Conservation (phyloP, 352 stramenopile species). For the Albugo laibachii region DNA sequence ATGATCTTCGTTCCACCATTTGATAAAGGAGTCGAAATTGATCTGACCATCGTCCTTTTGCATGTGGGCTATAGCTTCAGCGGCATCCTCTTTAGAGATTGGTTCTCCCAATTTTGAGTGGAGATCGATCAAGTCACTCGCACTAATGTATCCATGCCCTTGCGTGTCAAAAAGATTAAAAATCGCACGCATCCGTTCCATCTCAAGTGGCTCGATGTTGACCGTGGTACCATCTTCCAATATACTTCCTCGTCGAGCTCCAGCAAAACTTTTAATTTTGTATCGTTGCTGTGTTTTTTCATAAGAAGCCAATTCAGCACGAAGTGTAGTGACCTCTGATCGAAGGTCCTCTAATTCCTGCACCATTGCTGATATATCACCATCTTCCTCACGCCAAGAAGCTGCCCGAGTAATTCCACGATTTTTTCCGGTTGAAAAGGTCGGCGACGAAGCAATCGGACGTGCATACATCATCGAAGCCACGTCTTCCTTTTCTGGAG, state of each 20-base stretch:
- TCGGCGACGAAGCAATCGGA: constrained; percentile 40
- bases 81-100: constrained; percentile 49
- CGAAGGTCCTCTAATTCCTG: constrained; percentile 59
- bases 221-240: constrained; percentile 62
- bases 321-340: constrained; percentile 42
- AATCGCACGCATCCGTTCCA: constrained; percentile 73
- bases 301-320: constrained; percentile 48
- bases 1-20: constrained; percentile 79
- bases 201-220: constrained; percentile 57
- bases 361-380: constrained; percentile 36
- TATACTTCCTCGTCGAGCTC: constrained; percentile 35
- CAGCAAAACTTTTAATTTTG: constrained; percentile 27
- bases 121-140: constrained; percentile 55
- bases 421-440: constrained; percentile 21
- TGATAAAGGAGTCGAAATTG: constrained; percentile 77
- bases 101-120: constrained; percentile 69
- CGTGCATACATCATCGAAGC: constrained; percentile 39
- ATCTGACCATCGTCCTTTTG: constrained; percentile 33
- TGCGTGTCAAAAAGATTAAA: constrained; percentile 71
- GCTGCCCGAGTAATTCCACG: constrained; percentile 29
- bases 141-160: constrained; percentile 55
- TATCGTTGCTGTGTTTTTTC: constrained; percentile 67
- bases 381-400: constrained; percentile 63
- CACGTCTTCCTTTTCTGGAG: constrained; percentile 43
- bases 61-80: constrained; percentile 55